Evolutionary conservation across 1,284 basidiomycete genomes (phyloP), one percentile per base, ranked within the genome.

Genomic region (Takashimella koratensis): DNA sequence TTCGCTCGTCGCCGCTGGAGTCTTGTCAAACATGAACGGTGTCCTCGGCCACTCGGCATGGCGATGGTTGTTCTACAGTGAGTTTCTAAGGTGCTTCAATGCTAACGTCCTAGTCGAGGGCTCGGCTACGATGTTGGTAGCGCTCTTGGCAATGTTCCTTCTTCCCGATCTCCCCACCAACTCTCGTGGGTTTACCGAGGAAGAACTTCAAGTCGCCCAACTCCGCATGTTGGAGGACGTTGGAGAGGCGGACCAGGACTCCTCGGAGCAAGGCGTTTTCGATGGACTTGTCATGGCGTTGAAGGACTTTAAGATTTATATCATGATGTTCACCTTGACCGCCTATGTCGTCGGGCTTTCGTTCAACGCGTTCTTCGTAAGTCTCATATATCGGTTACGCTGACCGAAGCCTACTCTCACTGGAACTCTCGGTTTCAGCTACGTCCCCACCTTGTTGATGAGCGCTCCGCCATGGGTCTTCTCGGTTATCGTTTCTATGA

Each of bases 61-160:
- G 87, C 77, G 86, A 65, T 88, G 86, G 86, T 77, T 90, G 3
- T 88, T 90, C 77, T 87, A 81, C 66, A 82, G 87, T 50, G 84
- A 88, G 30, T 36, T 36, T 8, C 10, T 21, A 13, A 39, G 27
- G 12, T 36, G 16, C 8, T 8, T 8, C 10, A 8, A 36, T 8
- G 30, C 30, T 36, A 36, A 36, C 30, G 51, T 47, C 36, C 27
- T 26, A 53, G 43, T 62, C 26, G 56, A 73, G 57, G 73, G 75
- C 8, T 62, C 64, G 8, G 68, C 70, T 16, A 76, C 73, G 12
- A 80, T 88, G 54, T 68, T 81, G 40, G 79, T 87, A 30, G 86
- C 86, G 19, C 57, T 84, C 44, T 57, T 77, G 27, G 79, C 42
- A 47, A 22, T 19, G 56, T 84, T 84, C 67, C 79, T 89, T 54